Evolutionary conservation across 2,329 filamentous ascomycete species (phyloP).

Genomic region (Laburnicola sp.): DNA sequence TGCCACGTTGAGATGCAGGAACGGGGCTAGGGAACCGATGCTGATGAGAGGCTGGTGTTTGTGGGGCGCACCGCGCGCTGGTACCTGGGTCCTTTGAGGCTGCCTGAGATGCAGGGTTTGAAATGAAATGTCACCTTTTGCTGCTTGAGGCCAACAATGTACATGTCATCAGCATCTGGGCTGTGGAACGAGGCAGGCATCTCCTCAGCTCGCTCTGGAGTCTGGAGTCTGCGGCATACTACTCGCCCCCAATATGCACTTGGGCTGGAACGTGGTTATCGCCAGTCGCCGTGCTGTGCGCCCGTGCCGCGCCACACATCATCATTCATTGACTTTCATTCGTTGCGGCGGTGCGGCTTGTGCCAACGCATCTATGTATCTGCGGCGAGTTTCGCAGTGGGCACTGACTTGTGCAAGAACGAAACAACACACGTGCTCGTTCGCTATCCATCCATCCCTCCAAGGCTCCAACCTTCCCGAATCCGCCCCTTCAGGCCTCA

Average conservation of each 20-base stretch:
- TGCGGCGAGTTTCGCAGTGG: background rate
- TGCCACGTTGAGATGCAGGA: slow-evolving; percentile 5
- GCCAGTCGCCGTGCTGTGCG: background rate
- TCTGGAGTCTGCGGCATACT: too few relatives aligned
- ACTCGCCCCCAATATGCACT: background rate
- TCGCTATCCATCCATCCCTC: too few relatives aligned
- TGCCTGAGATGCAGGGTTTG: slow-evolving; percentile 2
- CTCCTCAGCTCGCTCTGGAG: slow-evolving; percentile 3
- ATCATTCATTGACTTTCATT: too few relatives aligned
- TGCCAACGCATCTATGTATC: slow-evolving; percentile 1
- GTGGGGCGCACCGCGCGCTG: slow-evolving; percentile 2
- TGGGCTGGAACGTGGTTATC: background rate
- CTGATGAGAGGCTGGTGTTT: background rate
- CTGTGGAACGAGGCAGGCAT: background rate
- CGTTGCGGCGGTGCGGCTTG: background rate
- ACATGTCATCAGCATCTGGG: too few relatives aligned
- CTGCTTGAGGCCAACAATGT: background rate
- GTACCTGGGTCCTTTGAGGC: slow-evolving; percentile 4
- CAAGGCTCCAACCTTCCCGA: background rate
- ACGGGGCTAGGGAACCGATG: slow-evolving; percentile 2
- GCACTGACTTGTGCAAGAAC: too few relatives aligned
- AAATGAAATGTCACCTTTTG: background rate
- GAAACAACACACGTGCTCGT: too few relatives aligned
- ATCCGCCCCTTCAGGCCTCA: background rate
- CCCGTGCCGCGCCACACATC: background rate